Evolutionary conservation across 257 asterid species (phyloP), one percentile per base, ranked within the genome.

Genomic region (Euphrasia confusa): DNA sequence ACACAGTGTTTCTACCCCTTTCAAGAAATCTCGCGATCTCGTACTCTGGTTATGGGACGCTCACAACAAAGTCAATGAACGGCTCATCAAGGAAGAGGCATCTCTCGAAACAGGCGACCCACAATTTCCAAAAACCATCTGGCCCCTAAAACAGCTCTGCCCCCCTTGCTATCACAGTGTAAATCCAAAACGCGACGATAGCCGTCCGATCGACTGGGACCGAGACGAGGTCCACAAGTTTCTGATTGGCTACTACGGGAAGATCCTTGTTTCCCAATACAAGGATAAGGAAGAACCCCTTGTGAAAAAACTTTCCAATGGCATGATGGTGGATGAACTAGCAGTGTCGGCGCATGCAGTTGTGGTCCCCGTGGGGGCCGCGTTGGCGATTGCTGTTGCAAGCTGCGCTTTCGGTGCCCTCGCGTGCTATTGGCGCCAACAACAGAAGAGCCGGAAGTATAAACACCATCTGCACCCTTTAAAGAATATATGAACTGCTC

Each of bases 331-430:
- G 24, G 92, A 93, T 45, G 92, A 87, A 47, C 30, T 75, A 65
- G 67, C 70, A 7, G 49, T 60, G 12, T 72, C 77, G 24, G 77
- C 85, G 26, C 74, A 78, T 45, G 91, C 96, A 6, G 75, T 89
- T 18, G 91, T 80, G 60, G 96, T 93, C 18, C 97, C 99, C 5
- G 77, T 87, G 1, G 99, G 99, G 40, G 97, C 99, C 40, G 99
- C 97, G 10, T 65, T 93, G 77, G 99, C 92, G 12, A 83, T 93
- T 54, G 97, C 95, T 7, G 82, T 81, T 12, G 97, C 95, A 11
- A 93, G 99, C 94, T 89, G 99, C 73, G 92, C 82, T 21, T 93
- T 93, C n/a, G 99, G 94, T 64, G 99, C 85, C 0, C 88, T 93
- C 0, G 95, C 96, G 30, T 93, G 94, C 83, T 93, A 76, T 72